Conservation (phyloP, 495 filamentous ascomycete species). For the Neurospora discreta region DNA sequence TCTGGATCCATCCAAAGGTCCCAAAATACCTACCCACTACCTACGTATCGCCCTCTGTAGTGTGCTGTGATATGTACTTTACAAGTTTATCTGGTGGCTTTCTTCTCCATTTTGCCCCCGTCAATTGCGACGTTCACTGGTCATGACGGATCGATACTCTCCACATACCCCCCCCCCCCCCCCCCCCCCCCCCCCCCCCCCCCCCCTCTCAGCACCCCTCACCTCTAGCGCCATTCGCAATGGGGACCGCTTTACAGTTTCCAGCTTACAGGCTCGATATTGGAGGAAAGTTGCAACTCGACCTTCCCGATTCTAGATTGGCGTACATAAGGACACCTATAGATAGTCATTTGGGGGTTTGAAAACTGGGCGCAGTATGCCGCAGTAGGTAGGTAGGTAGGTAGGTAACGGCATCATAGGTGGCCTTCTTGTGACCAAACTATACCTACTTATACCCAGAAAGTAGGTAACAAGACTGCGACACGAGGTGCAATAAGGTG, state of each 20-base stretch:
- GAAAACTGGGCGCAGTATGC: not conserved
- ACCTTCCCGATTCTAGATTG: not conserved
- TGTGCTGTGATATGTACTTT: too few species aligned
- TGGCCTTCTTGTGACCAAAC: not conserved
- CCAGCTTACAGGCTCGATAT: not conserved
- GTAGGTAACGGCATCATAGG: too few species aligned
- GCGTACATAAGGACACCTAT: not conserved
- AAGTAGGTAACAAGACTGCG: not conserved
- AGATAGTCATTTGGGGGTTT: not conserved
- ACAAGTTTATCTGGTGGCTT: not conserved
- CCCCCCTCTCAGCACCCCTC: not conserved
- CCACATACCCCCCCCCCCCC: not conserved
- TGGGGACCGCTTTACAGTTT: not conserved
- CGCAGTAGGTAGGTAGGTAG: not conserved
- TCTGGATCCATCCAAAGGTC: not conserved
- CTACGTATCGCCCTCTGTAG: too few species aligned
- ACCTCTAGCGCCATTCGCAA: not conserved
- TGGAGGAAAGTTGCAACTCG: not conserved
- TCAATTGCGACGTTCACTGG: not conserved
- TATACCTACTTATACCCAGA: not conserved
- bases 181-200: not conserved
- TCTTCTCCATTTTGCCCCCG: not conserved
- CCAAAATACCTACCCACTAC: not conserved
- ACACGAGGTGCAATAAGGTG: not conserved
- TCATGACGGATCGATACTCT: not conserved